A percentile compares a stretch with the other conserved stretches of the same genome.
These are phyloP conservation scores for Trichoderma breve DNA, from an alignment of 2,329 filamentous ascomycete genomes.

Conservation along the genomic window DNA sequence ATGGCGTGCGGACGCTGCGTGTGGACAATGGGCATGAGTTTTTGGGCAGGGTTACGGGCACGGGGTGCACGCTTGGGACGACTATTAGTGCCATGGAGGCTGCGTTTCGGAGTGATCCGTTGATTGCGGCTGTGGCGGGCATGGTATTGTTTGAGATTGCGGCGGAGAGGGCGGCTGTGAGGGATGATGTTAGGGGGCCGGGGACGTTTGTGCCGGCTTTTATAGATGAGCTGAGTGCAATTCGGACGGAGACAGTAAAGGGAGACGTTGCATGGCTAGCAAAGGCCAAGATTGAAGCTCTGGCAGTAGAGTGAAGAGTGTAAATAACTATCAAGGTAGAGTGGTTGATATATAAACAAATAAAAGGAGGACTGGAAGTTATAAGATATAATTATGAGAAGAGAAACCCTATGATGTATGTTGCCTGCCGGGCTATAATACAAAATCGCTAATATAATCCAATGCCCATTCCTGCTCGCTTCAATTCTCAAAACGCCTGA, in stretches of 20 bases:
- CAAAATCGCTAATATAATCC: background rate
- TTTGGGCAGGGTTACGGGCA: conserved; percentile 71
- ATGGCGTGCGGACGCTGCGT: conserved; percentile 65
- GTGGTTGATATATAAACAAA: background rate
- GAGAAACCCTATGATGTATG: background rate
- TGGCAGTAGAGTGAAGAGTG: conserved; percentile 25
- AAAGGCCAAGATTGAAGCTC: conserved; percentile 47
- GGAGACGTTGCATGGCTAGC: conserved; percentile 53
- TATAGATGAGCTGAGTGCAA: conserved; percentile 64
- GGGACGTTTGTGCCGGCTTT: conserved; percentile 86
- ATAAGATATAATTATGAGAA: background rate
- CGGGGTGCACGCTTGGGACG: conserved; percentile 83
- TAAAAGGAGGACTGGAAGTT: background rate
- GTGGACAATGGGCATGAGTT: conserved; percentile 75
- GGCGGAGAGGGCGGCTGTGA: conserved; percentile 66
- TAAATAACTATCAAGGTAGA: background rate
- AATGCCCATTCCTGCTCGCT: background rate
- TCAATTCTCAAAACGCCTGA: background rate
- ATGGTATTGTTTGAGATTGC: conserved; percentile 74
- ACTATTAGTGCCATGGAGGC: conserved; percentile 74
- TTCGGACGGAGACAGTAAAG: conserved; percentile 48
- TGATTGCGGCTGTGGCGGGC: conserved; percentile 71
- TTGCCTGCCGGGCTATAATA: background rate
- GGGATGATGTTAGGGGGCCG: conserved; percentile 68
- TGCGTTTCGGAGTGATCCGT: conserved; percentile 58